These are phyloP conservation scores for Cladosporium austrohemisphaericum DNA, from an alignment of 2,329 filamentous ascomycete species.

Conservation along the genomic window DNA sequence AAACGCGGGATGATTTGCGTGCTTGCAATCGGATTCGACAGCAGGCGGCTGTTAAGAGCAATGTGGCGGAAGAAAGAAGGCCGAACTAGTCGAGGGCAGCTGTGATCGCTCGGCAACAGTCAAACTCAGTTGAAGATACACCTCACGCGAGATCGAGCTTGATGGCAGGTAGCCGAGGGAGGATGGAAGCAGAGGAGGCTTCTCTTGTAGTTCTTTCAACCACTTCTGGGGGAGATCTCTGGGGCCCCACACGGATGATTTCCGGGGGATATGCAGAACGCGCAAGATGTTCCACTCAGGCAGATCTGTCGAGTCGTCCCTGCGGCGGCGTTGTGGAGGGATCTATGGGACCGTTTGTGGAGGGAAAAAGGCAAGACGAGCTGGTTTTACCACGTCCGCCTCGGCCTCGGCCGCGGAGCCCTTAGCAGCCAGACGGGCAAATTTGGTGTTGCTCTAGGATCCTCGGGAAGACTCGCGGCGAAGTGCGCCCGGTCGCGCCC, in stretches of 20 bases:
- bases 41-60: neutral
- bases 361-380: neutral
- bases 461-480: no score
- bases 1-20: neutral
- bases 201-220: conserved; percentile 5
- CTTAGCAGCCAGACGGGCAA: no score
- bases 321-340: conserved; percentile 6
- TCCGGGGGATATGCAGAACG: neutral
- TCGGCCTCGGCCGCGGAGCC: no score
- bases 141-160: conserved; percentile 1
- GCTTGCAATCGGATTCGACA: neutral
- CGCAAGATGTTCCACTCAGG: conserved; percentile 7
- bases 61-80: conserved; percentile 8
- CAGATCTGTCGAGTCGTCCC: conserved; percentile 4
- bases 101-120: neutral
- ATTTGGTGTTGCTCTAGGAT: no score
- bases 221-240: conserved; percentile 2
- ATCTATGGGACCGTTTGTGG: neutral
- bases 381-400: neutral
- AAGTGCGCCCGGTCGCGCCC: no score
- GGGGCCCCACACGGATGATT: neutral
- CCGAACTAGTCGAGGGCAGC: neutral
- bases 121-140: neutral
- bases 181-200: neutral
- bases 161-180: conserved; percentile 6